A percentile compares a stretch with the other conserved stretches of the same genome.
Evolutionary conservation across 1,139 yeast species (phyloP).

Genomic region (Dujonia santamariae): DNA sequence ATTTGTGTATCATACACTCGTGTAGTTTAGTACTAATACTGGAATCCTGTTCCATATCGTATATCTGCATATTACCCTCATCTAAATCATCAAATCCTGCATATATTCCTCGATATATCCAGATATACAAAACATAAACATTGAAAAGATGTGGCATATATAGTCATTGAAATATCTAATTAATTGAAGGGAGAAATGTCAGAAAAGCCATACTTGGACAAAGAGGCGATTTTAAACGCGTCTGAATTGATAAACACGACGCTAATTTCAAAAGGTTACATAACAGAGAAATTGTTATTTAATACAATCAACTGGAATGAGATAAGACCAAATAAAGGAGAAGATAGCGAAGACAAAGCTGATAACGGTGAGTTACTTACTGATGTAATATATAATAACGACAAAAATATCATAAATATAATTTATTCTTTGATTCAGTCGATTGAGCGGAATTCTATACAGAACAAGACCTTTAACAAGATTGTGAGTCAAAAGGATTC

Average conservation of each 20-base stretch:
- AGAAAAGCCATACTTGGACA: slow-evolving; percentile 18
- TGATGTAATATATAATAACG: slow-evolving; percentile 37
- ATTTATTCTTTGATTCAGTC: slow-evolving; percentile 39
- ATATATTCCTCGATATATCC: too few species aligned
- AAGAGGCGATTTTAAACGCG: slow-evolving; percentile 35
- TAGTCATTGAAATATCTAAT: too few species aligned
- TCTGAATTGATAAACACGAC: slow-evolving; percentile 38
- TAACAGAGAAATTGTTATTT: slow-evolving; percentile 30
- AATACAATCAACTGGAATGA: slow-evolving; percentile 35
- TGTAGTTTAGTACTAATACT: too few species aligned
- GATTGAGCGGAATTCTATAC: slow-evolving; percentile 36
- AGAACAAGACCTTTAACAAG: slow-evolving; percentile 31
- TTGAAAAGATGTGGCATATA: too few species aligned
- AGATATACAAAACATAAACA: too few species aligned
- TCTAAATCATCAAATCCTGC: too few species aligned
- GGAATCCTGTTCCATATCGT: too few species aligned
- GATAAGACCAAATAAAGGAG: slow-evolving; percentile 11
- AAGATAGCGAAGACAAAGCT: slow-evolving; percentile 13
- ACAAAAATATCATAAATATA: slow-evolving; percentile 40
- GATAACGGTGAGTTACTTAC: slow-evolving; percentile 19
- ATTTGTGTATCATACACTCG: too few species aligned
- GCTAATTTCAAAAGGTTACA: slow-evolving; percentile 36
- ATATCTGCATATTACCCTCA: too few species aligned
- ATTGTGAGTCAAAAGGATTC: slow-evolving; percentile 29
- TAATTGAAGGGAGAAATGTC: too few species aligned